Evolutionary conservation across 108 stramenopile species (phyloP).

Genomic region (Cyclotella choctawhatcheeana): DNA sequence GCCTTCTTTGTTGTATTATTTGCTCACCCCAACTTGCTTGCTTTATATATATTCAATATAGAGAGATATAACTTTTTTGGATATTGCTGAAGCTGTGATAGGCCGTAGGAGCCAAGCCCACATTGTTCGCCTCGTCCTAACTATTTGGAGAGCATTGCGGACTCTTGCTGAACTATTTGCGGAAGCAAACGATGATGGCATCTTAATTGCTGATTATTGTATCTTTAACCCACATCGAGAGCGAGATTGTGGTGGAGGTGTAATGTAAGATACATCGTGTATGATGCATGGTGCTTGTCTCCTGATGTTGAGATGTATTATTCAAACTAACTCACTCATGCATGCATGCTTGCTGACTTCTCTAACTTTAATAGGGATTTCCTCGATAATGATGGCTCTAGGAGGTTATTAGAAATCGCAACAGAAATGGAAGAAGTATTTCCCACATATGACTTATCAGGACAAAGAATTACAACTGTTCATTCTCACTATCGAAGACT

Average conservation of each 20-base stretch:
- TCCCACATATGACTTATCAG: conserved; percentile 16
- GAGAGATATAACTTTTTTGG: conserved; percentile 27
- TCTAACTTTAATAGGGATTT: too few relatives aligned
- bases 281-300: too few relatives aligned
- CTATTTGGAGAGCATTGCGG: conserved; percentile 16
- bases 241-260: not conserved
- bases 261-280: too few relatives aligned
- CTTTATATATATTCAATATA: too few relatives aligned
- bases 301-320: too few relatives aligned
- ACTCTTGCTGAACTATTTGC: conserved; percentile 14
- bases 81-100: conserved; percentile 27
- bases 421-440: conserved; percentile 33
- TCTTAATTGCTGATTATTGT: conserved; percentile 34
- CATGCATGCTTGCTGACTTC: too few relatives aligned
- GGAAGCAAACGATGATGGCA: conserved; percentile 7
- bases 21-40: too few relatives aligned
- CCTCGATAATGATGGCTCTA: not conserved
- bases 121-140: conserved; percentile 25
- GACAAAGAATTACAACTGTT: conserved; percentile 16
- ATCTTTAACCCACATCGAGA: conserved; percentile 2
- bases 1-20: too few relatives aligned
- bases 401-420: not conserved
- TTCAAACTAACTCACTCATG: too few relatives aligned
- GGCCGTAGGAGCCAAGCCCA: conserved; percentile 10
- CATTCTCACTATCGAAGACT: conserved; percentile 3